These are phyloP conservation scores for Wickerhamiella slavikovae DNA, from an alignment of 805 yeast genomes.

Conservation along the genomic window DNA sequence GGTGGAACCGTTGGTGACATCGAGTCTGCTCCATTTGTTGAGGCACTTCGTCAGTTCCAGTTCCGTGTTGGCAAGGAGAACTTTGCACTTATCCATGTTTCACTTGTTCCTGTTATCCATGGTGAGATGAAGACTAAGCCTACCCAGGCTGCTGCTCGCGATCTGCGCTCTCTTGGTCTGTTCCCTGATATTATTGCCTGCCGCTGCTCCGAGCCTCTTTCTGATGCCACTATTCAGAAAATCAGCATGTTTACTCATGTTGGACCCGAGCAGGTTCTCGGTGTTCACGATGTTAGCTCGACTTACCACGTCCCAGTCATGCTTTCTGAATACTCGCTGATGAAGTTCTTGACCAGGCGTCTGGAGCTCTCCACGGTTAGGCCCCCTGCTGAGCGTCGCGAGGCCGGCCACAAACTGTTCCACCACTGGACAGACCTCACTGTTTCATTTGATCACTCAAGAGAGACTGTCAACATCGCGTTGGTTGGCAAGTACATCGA, in stretches of 20 bases:
- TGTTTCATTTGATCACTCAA: slow-evolving; percentile 57
- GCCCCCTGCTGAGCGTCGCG: slow-evolving; percentile 28
- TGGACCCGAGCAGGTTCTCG: slow-evolving; percentile 93
- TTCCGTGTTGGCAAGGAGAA: slow-evolving; percentile 88
- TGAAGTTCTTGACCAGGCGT: slow-evolving; percentile 46
- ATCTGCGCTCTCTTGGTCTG: slow-evolving; percentile 84
- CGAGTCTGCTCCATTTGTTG: slow-evolving; percentile 96
- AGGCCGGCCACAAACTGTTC: slow-evolving; percentile 52
- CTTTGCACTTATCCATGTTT: slow-evolving; percentile 90
- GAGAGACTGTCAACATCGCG: slow-evolving; percentile 80
- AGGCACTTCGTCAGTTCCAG: slow-evolving; percentile 96
- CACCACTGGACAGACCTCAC: slow-evolving; percentile 66
- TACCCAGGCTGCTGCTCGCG: slow-evolving; percentile 97
- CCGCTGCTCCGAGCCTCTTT: slow-evolving; percentile 75
- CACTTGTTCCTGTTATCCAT: slow-evolving; percentile 90
- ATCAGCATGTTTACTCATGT: slow-evolving; percentile 99
- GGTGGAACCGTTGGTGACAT: slow-evolving; percentile 99
- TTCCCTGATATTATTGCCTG: slow-evolving; percentile 96
- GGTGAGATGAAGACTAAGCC: slow-evolving; percentile 99
- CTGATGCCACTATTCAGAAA: slow-evolving; percentile 71
- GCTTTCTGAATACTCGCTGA: slow-evolving; percentile 68
- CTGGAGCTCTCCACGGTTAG: slow-evolving; percentile 33
- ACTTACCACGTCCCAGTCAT: slow-evolving; percentile 94
- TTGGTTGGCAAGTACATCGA: slow-evolving; percentile 94
- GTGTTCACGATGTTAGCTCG: slow-evolving; percentile 89